Base-by-base conservation (phyloP, 2,329 filamentous ascomycete species). In the Phaeosphaeria sp. region DNA sequence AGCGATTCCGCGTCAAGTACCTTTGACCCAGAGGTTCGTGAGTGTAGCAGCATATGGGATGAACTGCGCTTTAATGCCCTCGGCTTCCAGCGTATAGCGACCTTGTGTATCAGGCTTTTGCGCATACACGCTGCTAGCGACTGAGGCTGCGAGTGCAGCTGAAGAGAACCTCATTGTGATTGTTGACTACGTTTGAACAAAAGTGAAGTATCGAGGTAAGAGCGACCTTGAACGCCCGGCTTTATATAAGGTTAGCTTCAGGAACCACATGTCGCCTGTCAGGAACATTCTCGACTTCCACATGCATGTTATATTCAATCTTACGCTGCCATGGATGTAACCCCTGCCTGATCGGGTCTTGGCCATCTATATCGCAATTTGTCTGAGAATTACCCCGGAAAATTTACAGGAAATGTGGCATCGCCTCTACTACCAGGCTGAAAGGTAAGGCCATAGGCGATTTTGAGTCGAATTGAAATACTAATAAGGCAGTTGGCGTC, bases 1-100 rank as follows among this genome's bases (percentile, higher is more conserved):
- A 18, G 0, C 5, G 22, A 2, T 36, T 7, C 1, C 49, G 22
- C 44, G 49, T 36, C 30, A 36, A 36, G 30, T 59, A 70, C 72
- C 69, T 60, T 72, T 71, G 33, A 75, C 72, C 42, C 67, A 75
- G 20, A 75, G 66, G 48, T 75, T 75, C 52, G 72, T 75, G 50
- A 75, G 61, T 9, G 72, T 73, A 8, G 71, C 72, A 30, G 57
- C 72, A 53, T 75, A 75, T 0, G 72, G 72, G 54, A 75, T 75
- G 64, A 75, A 75, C 57, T 75, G 72, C 39, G 72, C 72, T 55
- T 60, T 66, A 49, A 75, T 75, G 20, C 72, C 72, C 24, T 64
- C 57, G 7, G 72, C 71, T 49, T 70, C 63, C 24, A 75, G 56
- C 17, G 72, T 75, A 40, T 74, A 75, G 49, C 61, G 66, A 13